Percentiles rank a stretch among this genome's conserved stretches.
Evolutionary conservation across 441 rosid species (phyloP).

Genomic region (Biscutella laevigata): DNA sequence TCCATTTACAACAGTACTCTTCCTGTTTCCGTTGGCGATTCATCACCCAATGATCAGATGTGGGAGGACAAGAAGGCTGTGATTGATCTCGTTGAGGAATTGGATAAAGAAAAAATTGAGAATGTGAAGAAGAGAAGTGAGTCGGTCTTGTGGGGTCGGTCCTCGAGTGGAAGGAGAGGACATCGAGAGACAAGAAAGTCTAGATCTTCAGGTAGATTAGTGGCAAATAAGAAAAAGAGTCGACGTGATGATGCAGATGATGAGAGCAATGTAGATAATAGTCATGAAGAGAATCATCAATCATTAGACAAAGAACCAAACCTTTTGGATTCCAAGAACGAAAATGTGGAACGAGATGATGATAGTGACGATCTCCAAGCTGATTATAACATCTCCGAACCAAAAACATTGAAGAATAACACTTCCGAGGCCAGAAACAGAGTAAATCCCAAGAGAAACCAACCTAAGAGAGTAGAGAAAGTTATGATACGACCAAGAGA

Average conservation of each 20-base stretch:
- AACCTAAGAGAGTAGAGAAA: background rate
- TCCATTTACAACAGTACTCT: constrained; percentile 7
- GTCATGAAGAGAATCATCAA: constrained; percentile 10
- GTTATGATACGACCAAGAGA: constrained; percentile 19
- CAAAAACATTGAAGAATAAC: background rate
- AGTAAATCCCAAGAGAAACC: background rate
- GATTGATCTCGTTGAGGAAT: constrained; percentile 21
- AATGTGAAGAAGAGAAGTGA: constrained; percentile 12
- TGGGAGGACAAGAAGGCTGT: constrained; percentile 20
- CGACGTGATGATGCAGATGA: background rate
- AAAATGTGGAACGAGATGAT: constrained; percentile 1
- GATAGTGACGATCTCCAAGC: background rate
- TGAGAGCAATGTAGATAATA: constrained; percentile 1
- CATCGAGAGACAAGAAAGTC: constrained; percentile 7
- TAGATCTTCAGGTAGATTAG: constrained; percentile 6
- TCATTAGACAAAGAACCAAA: constrained; percentile 7
- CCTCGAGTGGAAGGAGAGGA: constrained; percentile 21
- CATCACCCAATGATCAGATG: background rate
- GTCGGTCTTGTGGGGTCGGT: constrained; percentile 13
- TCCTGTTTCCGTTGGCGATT: background rate
- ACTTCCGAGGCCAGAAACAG: background rate
- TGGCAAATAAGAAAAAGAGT: constrained; percentile 17
- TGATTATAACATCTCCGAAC: constrained; percentile 1
- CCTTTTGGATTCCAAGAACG: background rate
- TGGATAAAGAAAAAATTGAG: constrained; percentile 14